Conservation (phyloP, 352 stramenopile genomes). For the Phytopythium kandeliae region DNA sequence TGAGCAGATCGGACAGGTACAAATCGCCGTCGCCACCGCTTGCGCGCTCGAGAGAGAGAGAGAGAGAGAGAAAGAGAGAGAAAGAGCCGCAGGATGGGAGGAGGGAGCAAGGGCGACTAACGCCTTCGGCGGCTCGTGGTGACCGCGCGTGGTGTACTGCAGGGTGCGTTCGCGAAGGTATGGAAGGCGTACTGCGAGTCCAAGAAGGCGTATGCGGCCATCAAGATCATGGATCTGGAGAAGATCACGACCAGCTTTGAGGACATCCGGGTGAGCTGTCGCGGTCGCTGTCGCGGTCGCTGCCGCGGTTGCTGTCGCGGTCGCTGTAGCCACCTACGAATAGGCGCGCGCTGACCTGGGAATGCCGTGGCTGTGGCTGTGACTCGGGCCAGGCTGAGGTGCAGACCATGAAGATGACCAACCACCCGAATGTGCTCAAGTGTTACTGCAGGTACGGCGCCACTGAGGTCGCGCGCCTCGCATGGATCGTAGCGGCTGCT, state of each 20-base stretch:
- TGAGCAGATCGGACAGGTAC: conserved; percentile 85
- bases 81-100: no score
- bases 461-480: no score
- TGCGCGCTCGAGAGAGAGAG: no score
- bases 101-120: no score
- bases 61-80: no score
- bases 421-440: conserved; percentile 97
- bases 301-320: no score
- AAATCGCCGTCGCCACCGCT: not conserved
- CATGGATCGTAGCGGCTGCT: no score
- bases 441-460: conserved; percentile 95
- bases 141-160: no score
- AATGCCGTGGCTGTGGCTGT: not conserved
- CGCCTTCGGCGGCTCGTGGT: not conserved
- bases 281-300: not conserved
- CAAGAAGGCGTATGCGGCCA: conserved; percentile 89
- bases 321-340: no score
- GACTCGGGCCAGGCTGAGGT: conserved; percentile 78
- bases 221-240: conserved; percentile 99
- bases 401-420: conserved; percentile 98
- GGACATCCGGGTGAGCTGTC: conserved; percentile 69
- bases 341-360: not conserved
- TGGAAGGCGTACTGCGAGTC: conserved; percentile 92
- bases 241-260: conserved; percentile 96
- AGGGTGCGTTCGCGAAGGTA: conserved; percentile 98